phyloP scores from a whole-genome alignment of 1,284 basidiomycete genomes.

The Puccinia novopanici region DNA sequence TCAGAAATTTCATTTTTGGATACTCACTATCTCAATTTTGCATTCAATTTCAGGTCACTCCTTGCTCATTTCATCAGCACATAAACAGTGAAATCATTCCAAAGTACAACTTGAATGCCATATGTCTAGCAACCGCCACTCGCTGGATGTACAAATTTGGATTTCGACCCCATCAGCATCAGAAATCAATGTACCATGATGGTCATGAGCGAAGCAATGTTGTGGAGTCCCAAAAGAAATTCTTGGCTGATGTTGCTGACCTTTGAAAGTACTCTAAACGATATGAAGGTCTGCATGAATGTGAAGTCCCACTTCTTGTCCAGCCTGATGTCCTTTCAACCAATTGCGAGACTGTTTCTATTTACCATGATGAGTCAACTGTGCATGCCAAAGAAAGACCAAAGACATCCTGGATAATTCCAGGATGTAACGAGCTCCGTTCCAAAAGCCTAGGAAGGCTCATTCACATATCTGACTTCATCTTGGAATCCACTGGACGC shows the following conservation, averaged over 20 bases:
- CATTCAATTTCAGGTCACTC: not conserved
- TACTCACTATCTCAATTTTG: no score
- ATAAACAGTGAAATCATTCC: not conserved
- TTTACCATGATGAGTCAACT: slow-evolving; percentile 6
- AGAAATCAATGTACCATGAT: slow-evolving; percentile 9
- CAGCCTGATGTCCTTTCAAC: not conserved
- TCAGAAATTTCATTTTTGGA: not conserved
- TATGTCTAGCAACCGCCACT: not conserved
- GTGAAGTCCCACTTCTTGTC: not conserved
- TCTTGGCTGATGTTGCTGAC: not conserved
- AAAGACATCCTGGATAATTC: not conserved
- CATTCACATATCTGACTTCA: slow-evolving; percentile 16
- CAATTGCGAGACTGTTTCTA: not conserved
- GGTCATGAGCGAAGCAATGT: slow-evolving; percentile 2
- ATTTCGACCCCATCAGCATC: not conserved
- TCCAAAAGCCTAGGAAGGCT: not conserved
- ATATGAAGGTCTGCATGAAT: not conserved
- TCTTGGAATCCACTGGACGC: slow-evolving; percentile 1
- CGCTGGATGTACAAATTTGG: not conserved
- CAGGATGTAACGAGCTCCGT: not conserved
- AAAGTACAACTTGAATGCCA: not conserved
- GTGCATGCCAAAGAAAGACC: not conserved
- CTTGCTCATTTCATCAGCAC: not conserved
- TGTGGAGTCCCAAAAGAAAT: not conserved
- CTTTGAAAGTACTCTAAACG: not conserved